These are phyloP conservation scores for Saccharomyces pastorianus DNA, from an alignment of 1,139 yeast species.

Conservation along the genomic window DNA sequence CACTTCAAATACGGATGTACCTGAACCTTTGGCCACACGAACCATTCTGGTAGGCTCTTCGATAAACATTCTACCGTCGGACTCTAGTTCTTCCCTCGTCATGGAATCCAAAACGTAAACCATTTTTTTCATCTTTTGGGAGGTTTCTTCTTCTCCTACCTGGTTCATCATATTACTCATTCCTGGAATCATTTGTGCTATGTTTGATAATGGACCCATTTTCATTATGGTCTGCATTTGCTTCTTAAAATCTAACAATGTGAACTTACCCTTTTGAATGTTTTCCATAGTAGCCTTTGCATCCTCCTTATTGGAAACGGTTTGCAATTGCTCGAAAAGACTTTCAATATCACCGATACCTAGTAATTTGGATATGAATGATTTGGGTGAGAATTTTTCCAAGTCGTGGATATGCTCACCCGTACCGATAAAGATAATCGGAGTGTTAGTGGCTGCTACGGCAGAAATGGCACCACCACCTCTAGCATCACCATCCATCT, in stretches of 20 bases:
- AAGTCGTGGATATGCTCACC: slow-evolving; percentile 95
- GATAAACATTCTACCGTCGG: slow-evolving; percentile 77
- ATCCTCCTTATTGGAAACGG: slow-evolving; percentile 63
- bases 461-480: slow-evolving; percentile 99
- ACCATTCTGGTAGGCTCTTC: slow-evolving; percentile 80
- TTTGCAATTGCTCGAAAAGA: slow-evolving; percentile 85
- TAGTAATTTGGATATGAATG: slow-evolving; percentile 78
- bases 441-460: slow-evolving; percentile 93
- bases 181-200: slow-evolving; percentile 96
- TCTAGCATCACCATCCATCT: slow-evolving; percentile 98
- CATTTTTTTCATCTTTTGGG: slow-evolving; percentile 75
- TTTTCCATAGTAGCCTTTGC: slow-evolving; percentile 90
- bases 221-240: slow-evolving; percentile 93
- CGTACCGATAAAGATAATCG: slow-evolving; percentile 94
- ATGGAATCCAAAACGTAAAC: slow-evolving; percentile 91
- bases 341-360: slow-evolving; percentile 97
- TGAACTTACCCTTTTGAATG: slow-evolving; percentile 89
- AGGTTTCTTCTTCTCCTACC: slow-evolving; percentile 86
- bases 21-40: slow-evolving; percentile 93
- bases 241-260: slow-evolving; percentile 83
- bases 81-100: slow-evolving; percentile 86
- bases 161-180: slow-evolving; percentile 79
- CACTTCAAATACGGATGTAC: slow-evolving; percentile 86
- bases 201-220: slow-evolving; percentile 91
- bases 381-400: slow-evolving; percentile 83